A percentile compares a stretch with the other conserved stretches of the same genome.
Evolutionary conservation across 805 yeast genomes (phyloP).

Genomic region (Kazachstania africana): DNA sequence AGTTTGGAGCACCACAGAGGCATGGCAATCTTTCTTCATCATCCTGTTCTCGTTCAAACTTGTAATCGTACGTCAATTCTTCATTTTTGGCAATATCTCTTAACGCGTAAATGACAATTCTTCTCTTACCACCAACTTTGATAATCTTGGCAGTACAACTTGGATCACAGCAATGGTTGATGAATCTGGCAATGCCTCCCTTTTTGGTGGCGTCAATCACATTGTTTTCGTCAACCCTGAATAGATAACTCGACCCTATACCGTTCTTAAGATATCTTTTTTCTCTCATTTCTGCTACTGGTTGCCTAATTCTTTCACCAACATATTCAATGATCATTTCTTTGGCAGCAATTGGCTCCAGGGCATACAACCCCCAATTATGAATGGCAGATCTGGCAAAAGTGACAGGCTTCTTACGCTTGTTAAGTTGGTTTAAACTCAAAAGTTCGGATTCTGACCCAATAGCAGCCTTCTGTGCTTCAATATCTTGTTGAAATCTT

Average conservation of each 20-base stretch:
- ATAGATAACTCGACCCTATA: constrained; percentile 87
- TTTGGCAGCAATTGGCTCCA: constrained; percentile 88
- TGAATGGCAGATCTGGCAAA: constrained; percentile 95
- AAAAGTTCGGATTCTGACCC: constrained; percentile 75
- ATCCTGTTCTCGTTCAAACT: constrained; percentile 83
- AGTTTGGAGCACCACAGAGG: constrained; percentile 88
- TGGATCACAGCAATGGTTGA: constrained; percentile 95
- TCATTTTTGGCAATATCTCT: constrained; percentile 80
- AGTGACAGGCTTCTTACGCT: constrained; percentile 87
- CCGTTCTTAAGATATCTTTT: constrained; percentile 78
- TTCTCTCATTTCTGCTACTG: constrained; percentile 88
- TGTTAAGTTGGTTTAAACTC: constrained; percentile 75
- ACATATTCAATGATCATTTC: constrained; percentile 98
- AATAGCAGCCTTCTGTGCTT: constrained; percentile 63
- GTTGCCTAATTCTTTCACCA: constrained; percentile 88
- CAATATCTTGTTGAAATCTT: constrained; percentile 80
- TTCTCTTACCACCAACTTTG: constrained; percentile 83
- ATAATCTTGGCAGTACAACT: constrained; percentile 95
- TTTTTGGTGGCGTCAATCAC: constrained; percentile 95
- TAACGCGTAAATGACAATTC: constrained; percentile 90
- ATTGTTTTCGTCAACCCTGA: constrained; percentile 85
- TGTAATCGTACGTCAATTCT: constrained; percentile 92
- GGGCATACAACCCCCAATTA: constrained; percentile 95
- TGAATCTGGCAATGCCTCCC: constrained; percentile 95
- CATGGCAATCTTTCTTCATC: constrained; percentile 84